These are phyloP conservation scores for Xylaria acuta DNA, from an alignment of 495 filamentous ascomycete species.

Conservation along the genomic window DNA sequence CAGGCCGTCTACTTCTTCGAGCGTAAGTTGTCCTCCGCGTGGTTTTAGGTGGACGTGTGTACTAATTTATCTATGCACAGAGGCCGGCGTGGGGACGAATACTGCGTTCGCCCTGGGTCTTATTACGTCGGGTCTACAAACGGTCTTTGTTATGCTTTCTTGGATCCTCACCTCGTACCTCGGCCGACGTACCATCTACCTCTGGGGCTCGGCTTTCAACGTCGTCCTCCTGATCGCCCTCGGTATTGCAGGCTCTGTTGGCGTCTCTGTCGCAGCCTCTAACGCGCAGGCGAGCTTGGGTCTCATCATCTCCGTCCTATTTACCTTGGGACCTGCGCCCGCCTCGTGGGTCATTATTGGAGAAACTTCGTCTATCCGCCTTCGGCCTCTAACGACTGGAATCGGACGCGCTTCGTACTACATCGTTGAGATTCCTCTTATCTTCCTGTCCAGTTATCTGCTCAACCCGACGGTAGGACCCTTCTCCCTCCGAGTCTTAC, in stretches of 20 bases:
- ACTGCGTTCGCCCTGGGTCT: constrained; percentile 54
- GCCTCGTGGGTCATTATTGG: constrained; percentile 65
- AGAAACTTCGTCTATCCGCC: constrained; percentile 63
- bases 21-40: constrained; percentile 38
- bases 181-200: constrained; percentile 56
- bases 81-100: constrained; percentile 44
- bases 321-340: constrained; percentile 58
- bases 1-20: constrained; percentile 46
- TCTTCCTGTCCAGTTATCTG: constrained; percentile 58
- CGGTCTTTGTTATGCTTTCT: constrained; percentile 59
- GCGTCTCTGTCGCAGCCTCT: constrained; percentile 39
- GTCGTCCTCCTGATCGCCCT: constrained; percentile 46
- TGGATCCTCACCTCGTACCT: constrained; percentile 56
- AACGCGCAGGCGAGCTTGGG: constrained; percentile 61
- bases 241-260: constrained; percentile 55
- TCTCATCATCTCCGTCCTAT: constrained; percentile 62
- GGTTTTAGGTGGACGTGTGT: constrained; percentile 27
- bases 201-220: constrained; percentile 52
- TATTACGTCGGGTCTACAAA: constrained; percentile 58
- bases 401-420: constrained; percentile 61
- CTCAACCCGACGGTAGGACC: constrained; percentile 48
- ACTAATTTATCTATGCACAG: constrained; percentile 20
- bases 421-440: constrained; percentile 60
- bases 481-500: constrained; percentile 23
- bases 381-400: constrained; percentile 63